Conservation (phyloP, 1,139 yeast species). For the Lodderomyces theae region DNA sequence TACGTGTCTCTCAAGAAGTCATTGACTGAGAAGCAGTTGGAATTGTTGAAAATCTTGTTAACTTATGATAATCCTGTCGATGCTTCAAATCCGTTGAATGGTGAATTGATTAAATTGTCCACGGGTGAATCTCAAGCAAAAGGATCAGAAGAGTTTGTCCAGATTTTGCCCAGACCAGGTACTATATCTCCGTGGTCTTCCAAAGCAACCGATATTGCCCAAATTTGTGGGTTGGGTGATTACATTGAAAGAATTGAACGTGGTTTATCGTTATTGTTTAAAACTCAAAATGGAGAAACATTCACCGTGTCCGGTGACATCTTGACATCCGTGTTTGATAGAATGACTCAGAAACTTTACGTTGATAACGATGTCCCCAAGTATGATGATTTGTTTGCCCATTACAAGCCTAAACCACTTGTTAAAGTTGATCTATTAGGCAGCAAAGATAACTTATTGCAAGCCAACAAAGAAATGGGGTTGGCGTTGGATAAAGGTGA, state of each 20-base stretch:
- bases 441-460: constrained; percentile 60
- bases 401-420: constrained; percentile 82
- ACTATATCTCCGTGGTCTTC: constrained; percentile 99
- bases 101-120: constrained; percentile 38
- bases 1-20: constrained; percentile 60
- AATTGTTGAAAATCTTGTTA: constrained; percentile 61
- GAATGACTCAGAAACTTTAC: constrained; percentile 87
- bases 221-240: constrained; percentile 77
- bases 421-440: constrained; percentile 65
- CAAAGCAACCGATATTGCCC: constrained; percentile 92
- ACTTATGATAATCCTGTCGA: constrained; percentile 74
- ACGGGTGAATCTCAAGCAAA: constrained; percentile 30
- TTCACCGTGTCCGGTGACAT: constrained; percentile 43
- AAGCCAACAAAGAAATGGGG: constrained; percentile 82
- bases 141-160: constrained; percentile 57
- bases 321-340: constrained; percentile 75
- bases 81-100: constrained; percentile 44
- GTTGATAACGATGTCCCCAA: constrained; percentile 53
- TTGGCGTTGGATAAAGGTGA: constrained; percentile 92
- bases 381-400: constrained; percentile 69
- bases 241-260: constrained; percentile 84
- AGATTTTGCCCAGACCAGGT: constrained; percentile 89
- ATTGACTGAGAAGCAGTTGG: constrained; percentile 35
- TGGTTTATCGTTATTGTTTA: constrained; percentile 73
- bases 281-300: constrained; percentile 67